phyloP scores from a whole-genome alignment of 2,329 filamentous ascomycete species.

The Cladosporium colombiae region DNA sequence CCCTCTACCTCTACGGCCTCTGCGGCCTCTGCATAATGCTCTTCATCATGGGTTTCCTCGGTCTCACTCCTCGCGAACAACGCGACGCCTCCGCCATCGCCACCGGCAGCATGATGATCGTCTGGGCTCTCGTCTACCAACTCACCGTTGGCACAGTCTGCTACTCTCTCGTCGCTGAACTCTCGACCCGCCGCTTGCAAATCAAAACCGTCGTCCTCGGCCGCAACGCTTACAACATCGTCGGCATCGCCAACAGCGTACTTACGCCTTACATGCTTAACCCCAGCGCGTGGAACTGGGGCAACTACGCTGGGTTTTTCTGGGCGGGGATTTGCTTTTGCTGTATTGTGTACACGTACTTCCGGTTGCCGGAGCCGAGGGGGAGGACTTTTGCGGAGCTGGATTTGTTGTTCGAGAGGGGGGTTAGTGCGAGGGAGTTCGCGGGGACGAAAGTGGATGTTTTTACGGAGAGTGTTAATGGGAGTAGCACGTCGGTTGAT shows the following conservation, averaged over 20 bases:
- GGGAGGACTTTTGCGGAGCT: conserved; percentile 84
- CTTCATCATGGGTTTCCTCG: conserved; percentile 80
- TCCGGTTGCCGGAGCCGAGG: conserved; percentile 75
- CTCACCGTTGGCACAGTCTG: conserved; percentile 85
- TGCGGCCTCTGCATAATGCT: conserved; percentile 74
- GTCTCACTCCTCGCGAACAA: conserved; percentile 65
- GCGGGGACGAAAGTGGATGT: conserved; percentile 58
- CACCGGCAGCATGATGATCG: conserved; percentile 81
- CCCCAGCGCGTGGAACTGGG: conserved; percentile 82
- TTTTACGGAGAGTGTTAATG: conserved; percentile 40
- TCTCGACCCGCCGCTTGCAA: conserved; percentile 78
- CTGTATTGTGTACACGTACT: conserved; percentile 80
- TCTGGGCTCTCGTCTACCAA: conserved; percentile 82
- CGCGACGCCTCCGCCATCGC: conserved; percentile 66
- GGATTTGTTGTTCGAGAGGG: conserved; percentile 78
- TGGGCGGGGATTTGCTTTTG: conserved; percentile 79
- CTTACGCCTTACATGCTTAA: conserved; percentile 93
- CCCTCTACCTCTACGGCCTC: conserved; percentile 75
- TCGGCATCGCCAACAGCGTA: conserved; percentile 77
- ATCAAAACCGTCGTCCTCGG: conserved; percentile 91
- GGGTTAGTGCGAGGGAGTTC: conserved; percentile 72
- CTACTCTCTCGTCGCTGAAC: conserved; percentile 83
- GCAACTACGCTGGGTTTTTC: conserved; percentile 85
- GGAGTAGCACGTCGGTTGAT: conserved; percentile 8
- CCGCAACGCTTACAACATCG: conserved; percentile 74